Conservation (phyloP, 192 early-diverging fungal genomes). For the Geranomyces michiganensis region DNA sequence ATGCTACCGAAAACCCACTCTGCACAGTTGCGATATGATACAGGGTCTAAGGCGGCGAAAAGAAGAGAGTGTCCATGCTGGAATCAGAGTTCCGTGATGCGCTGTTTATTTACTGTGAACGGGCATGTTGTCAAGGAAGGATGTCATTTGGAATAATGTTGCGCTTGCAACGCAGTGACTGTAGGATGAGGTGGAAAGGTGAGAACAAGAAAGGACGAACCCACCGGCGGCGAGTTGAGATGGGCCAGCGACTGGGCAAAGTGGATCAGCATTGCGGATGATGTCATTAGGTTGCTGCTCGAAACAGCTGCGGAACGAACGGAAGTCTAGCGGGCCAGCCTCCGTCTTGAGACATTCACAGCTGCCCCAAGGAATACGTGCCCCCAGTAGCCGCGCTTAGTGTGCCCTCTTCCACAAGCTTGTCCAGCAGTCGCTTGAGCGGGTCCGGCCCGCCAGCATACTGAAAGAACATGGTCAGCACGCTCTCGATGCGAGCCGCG, state of each 20-base stretch:
- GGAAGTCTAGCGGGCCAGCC: no score
- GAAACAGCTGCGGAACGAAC: no score
- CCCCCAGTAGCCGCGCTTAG: background rate
- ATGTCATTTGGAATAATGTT: constrained; percentile 8
- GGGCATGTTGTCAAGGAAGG: constrained; percentile 89
- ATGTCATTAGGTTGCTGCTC: no score
- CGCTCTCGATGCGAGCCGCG: background rate
- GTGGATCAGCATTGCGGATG: no score
- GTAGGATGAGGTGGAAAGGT: no score
- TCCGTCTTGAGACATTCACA: no score
- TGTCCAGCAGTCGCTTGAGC: background rate
- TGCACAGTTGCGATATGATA: constrained; percentile 1
- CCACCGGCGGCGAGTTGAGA: no score
- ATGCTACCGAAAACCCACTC: constrained; percentile 22
- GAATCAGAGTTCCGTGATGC: constrained; percentile 63
- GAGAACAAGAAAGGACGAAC: no score
- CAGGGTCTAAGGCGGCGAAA: no score
- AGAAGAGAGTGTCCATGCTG: no score
- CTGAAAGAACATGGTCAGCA: constrained; percentile 16
- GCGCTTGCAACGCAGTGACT: background rate
- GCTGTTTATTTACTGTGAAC: constrained; percentile 99
- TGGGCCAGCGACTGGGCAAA: no score
- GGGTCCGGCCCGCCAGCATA: background rate
- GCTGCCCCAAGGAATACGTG: no score
- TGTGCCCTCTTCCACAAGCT: background rate